Evolutionary conservation across 208 protist genomes (phyloP).

Genomic region (Endotrypanum monterogeii): DNA sequence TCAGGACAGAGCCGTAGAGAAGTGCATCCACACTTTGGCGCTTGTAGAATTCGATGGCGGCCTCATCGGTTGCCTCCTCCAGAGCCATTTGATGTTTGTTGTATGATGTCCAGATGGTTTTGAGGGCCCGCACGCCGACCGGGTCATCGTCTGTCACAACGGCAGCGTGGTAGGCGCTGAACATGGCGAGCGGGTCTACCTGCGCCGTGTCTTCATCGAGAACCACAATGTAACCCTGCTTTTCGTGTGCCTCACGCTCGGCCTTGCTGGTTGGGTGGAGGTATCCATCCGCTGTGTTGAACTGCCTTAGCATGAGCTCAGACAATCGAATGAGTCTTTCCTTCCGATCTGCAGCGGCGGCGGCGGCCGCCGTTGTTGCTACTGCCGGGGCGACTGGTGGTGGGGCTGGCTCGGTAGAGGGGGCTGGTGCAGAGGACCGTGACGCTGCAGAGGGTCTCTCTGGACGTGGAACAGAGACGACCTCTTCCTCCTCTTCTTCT

Average conservation of each 20-base stretch:
- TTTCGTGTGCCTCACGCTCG: slow-evolving; percentile 57
- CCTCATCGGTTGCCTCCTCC: slow-evolving; percentile 53
- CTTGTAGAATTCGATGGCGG: slow-evolving; percentile 49
- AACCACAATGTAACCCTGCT: slow-evolving; percentile 57
- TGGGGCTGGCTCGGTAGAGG: slow-evolving; percentile 7
- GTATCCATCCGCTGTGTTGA: slow-evolving; percentile 85
- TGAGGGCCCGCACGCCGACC: slow-evolving; percentile 61
- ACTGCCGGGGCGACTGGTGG: slow-evolving; percentile 12
- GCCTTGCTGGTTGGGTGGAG: slow-evolving; percentile 51
- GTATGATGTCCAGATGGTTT: slow-evolving; percentile 69
- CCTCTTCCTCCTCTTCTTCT: slow-evolving; percentile 20
- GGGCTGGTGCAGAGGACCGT: not conserved
- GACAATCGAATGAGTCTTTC: slow-evolving; percentile 56
- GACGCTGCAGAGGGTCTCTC: not conserved
- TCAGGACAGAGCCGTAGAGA: slow-evolving; percentile 71
- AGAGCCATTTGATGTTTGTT: slow-evolving; percentile 68
- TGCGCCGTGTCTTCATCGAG: slow-evolving; percentile 74
- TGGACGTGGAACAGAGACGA: not conserved
- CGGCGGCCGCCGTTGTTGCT: not conserved
- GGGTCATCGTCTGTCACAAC: slow-evolving; percentile 44
- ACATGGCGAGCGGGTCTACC: slow-evolving; percentile 79
- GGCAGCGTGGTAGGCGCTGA: slow-evolving; percentile 63
- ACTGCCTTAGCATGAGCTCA: slow-evolving; percentile 82
- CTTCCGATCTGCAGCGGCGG: slow-evolving; percentile 9
- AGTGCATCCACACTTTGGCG: slow-evolving; percentile 82